A percentile compares a stretch with the other conserved stretches of the same genome.
Conservation (phyloP, 1,284 basidiomycete genomes). For the Hypsizygus ulmarius region DNA sequence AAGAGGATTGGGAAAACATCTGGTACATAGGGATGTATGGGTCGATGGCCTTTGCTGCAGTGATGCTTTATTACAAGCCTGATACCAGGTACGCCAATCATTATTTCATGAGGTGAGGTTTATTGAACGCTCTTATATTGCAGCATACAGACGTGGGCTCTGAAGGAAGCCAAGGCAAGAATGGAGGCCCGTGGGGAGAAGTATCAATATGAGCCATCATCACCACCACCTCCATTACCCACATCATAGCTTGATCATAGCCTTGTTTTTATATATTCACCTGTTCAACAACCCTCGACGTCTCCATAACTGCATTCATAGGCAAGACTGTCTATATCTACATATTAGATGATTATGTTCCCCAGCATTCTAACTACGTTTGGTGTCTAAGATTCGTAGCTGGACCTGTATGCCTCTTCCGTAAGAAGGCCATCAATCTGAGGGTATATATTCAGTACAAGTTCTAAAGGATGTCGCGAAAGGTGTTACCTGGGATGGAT, state of each 20-base stretch:
- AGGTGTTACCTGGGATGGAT: conserved; percentile 66
- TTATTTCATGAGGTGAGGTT: background rate
- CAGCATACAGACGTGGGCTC: conserved; percentile 88
- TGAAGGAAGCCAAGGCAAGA: conserved; percentile 82
- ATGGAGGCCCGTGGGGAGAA: conserved; percentile 89
- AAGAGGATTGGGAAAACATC: conserved; percentile 85
- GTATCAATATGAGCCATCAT: conserved; percentile 68
- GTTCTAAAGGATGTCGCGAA: background rate
- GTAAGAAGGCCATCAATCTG: conserved; percentile 77
- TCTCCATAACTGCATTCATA: background rate
- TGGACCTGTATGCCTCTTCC: conserved; percentile 76
- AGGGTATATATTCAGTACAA: background rate
- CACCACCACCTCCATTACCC: conserved; percentile 16
- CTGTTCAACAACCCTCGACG: background rate
- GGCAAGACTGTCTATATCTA: conserved; percentile 6
- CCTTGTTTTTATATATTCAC: background rate
- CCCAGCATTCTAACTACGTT: conserved; percentile 1
- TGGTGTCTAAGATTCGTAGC: conserved; percentile 49
- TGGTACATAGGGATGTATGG: conserved; percentile 94
- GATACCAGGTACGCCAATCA: conserved; percentile 78
- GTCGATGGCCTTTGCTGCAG: conserved; percentile 72
- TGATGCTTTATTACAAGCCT: conserved; percentile 91
- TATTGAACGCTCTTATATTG: conserved; percentile 5
- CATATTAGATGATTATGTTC: background rate
- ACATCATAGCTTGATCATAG: conserved; percentile 12